Evolutionary conservation across 2,329 filamentous ascomycete genomes (phyloP).

Genomic region (Diatrype stigma): DNA sequence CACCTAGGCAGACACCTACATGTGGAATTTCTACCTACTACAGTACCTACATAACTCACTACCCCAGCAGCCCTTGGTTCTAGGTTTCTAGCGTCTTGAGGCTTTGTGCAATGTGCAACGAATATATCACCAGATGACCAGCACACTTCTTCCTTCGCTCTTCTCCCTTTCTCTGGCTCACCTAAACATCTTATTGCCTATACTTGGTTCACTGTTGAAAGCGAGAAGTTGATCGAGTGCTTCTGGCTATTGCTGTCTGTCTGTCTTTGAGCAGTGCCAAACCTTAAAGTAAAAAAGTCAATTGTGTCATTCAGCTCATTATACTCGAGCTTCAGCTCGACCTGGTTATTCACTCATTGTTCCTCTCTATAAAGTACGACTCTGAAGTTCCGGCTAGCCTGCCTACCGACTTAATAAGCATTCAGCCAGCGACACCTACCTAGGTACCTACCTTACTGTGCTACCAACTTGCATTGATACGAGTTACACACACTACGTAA

Average conservation of each 20-base stretch:
- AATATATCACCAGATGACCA: slow-evolving; percentile 1
- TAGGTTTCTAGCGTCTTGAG: not conserved
- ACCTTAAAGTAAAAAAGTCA: not conserved
- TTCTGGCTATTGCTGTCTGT: not conserved
- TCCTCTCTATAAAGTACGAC: not conserved
- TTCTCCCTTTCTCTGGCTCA: not conserved
- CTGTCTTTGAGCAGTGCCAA: not conserved
- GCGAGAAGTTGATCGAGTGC: not conserved
- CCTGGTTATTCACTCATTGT: not conserved
- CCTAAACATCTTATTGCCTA: not conserved
- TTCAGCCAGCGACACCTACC: too few relatives aligned
- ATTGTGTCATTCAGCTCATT: not conserved
- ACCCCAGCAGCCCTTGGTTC: not conserved
- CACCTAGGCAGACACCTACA: not conserved
- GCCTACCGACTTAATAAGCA: too few relatives aligned
- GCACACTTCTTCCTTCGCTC: not conserved
- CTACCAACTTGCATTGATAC: not conserved
- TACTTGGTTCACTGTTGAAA: not conserved
- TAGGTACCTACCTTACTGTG: too few relatives aligned
- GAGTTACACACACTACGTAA: not conserved
- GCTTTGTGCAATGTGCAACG: not conserved
- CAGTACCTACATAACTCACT: not conserved
- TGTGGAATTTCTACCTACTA: not conserved
- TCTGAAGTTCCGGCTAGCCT: not conserved
- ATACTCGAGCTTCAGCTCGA: not conserved